Evolutionary conservation across 2,329 filamentous ascomycete genomes (phyloP), one percentile per base, ranked within the genome.

Genomic region (Lachnellula arida): DNA sequence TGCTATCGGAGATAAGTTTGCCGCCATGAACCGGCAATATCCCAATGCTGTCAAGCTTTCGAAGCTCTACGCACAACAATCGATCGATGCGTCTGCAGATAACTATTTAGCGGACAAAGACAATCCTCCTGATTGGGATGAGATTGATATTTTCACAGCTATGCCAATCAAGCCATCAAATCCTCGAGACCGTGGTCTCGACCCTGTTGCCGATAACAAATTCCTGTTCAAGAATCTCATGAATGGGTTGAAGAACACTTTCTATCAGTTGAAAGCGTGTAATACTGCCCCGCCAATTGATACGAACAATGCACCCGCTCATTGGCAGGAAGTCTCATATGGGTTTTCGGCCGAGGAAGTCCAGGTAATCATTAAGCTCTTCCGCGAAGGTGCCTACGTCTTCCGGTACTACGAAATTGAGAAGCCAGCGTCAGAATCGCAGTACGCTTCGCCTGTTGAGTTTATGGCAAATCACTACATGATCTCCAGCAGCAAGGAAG

Each of bases 271-370:
- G 49, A 89, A 93, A 67, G 87, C 87, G 11, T 97, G 93, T 73
- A 97, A 99, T 68, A 86, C 87, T 0, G 77, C 80, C 11, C 75
- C 85, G 1, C 77, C 81, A 54, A 86, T 96, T 47, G 93, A 97
- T 59, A 78, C 83, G 3, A 81, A 82, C 22, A 91, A 88, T 65
- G 89, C 89, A 1, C 93, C 94, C 0, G 76, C 86, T 3, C 95
- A 97, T 68, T 99, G 94, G 94, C 82, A 89, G 55, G 95, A 99
- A 63, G 90, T 97, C 0, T 95, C 93, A 0, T 96, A 91, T 68
- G 94, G 95, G 0, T 99, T 97, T 73, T 93, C 92, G 49, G 92
- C 95, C 0, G 95, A 99, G 73, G 95, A 99, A 71, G 93, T 97
- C 46, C 86, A 92, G 63, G 91, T 99, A 25, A 89, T 99, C 60